Conservation (phyloP, 371 early-diverging fungal genomes). For the Coemansia sp. region DNA sequence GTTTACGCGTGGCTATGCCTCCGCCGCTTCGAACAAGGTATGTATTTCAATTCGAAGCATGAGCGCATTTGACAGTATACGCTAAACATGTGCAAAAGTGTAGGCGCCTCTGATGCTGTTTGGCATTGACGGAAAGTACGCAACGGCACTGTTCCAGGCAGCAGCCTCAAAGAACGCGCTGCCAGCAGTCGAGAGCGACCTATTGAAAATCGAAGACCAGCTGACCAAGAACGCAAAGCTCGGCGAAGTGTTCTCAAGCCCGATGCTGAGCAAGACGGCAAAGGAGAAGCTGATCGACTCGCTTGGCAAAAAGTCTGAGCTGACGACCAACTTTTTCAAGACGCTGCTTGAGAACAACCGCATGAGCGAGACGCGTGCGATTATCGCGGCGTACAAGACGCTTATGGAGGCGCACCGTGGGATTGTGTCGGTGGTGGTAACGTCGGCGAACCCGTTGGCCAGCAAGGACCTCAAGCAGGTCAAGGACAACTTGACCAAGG, state of each 20-base stretch:
- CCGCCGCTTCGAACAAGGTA: slow-evolving; percentile 39
- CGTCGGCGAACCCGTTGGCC: slow-evolving; percentile 65
- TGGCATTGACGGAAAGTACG: slow-evolving; percentile 97
- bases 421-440: slow-evolving; percentile 85
- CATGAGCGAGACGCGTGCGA: slow-evolving; percentile 78
- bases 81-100: not conserved
- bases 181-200: slow-evolving; percentile 84
- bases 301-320: slow-evolving; percentile 72
- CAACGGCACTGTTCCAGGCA: slow-evolving; percentile 94
- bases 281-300: slow-evolving; percentile 77
- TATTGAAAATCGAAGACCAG: slow-evolving; percentile 65
- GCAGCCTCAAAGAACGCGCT: slow-evolving; percentile 83
- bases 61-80: not conserved
- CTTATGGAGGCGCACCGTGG: slow-evolving; percentile 93
- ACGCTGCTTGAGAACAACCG: slow-evolving; percentile 93
- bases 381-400: slow-evolving; percentile 75
- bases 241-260: slow-evolving; percentile 79
- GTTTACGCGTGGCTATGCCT: slow-evolving; percentile 46
- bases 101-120: slow-evolving; percentile 83
- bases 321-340: slow-evolving; percentile 89
- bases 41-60: not conserved
- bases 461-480: slow-evolving; percentile 62
- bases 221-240: slow-evolving; percentile 76
- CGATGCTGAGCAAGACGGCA: slow-evolving; percentile 72
- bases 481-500: slow-evolving; percentile 64